These are phyloP conservation scores for Nitzschia sp. DNA, from an alignment of 108 stramenopile genomes.

Conservation along the genomic window DNA sequence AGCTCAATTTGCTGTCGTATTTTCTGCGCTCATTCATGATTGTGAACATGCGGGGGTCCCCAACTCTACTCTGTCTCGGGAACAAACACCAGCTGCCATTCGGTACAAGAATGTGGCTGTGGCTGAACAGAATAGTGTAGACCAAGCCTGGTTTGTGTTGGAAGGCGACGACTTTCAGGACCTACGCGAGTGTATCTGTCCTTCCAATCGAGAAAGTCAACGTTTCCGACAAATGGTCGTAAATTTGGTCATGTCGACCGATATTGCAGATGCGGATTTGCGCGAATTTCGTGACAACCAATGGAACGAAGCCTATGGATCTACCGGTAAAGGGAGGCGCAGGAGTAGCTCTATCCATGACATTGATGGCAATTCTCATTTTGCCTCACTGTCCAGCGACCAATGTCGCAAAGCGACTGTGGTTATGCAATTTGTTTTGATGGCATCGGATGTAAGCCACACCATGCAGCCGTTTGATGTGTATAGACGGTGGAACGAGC, in stretches of 20 bases:
- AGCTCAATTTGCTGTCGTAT: slow-evolving; percentile 49
- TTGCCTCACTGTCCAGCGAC: too few species aligned
- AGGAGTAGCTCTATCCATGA: too few species aligned
- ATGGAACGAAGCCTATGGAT: too few species aligned
- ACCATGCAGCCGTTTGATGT: slow-evolving; percentile 19
- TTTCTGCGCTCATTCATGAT: slow-evolving; percentile 69
- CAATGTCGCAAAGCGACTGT: slow-evolving; percentile 1
- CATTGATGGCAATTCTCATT: too few species aligned
- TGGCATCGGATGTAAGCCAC: slow-evolving; percentile 9
- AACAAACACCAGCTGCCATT: slow-evolving; percentile 35
- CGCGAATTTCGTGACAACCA: slow-evolving; percentile 8
- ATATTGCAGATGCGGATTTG: slow-evolving; percentile 33
- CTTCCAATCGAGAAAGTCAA: slow-evolving; percentile 13
- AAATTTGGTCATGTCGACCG: slow-evolving; percentile 42
- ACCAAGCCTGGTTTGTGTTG: slow-evolving; percentile 37
- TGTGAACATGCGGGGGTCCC: slow-evolving; percentile 51
- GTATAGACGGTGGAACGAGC: slow-evolving; percentile 43
- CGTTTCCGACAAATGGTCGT: slow-evolving; percentile 37
- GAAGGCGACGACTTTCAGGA: slow-evolving; percentile 28
- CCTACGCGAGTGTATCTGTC: slow-evolving; percentile 23
- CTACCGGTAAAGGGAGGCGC: too few species aligned
- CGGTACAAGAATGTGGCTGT: slow-evolving; percentile 34
- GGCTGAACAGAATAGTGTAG: slow-evolving; percentile 35
- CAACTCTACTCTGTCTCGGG: slow-evolving; percentile 39
- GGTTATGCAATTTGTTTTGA: slow-evolving; percentile 17